Base-by-base conservation (phyloP, 1,284 basidiomycete species). In the Pseudozyma thailandica region DNA sequence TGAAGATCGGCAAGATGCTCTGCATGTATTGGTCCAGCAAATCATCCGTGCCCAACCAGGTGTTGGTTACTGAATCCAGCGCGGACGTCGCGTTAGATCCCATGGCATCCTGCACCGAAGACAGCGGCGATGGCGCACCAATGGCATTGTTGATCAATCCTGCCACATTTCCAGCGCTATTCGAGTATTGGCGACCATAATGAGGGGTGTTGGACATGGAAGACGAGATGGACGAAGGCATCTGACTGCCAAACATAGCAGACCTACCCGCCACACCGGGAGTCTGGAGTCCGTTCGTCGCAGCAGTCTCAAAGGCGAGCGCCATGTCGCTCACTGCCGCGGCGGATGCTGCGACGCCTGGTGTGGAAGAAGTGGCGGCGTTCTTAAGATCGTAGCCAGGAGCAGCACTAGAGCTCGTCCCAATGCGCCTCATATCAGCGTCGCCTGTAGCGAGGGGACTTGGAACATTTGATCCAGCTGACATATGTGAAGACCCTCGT, bases 21-120 rank as follows among this genome's bases (percentile, higher is more conserved):
- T 71, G 68, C 68, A 71, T 71, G 57, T 71, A 71, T 41, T 56
- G 53, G 18, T 71, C 68, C 42, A 71, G 35, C 38, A 71, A 46
- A 20, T 71, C 68, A 43, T 71, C 68, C 5, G 68, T 71, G 31
- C 68, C 68, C 27, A 71, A 47, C 68, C 68, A 71, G 2, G 56
- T 64, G 39, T 35, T 71, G 13, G 68, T 64, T 15, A 61, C 46
- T 23, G 68, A 46, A 20, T 71, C 61, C 21, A 61, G 16, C 2
- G 49, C 46, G 0, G 68, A 47, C 5, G 43, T 27, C 38, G 46
- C 28, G 47, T 33, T 48, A 43, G 33, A 37, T 28, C 30, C 9
- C 2, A 37, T 18, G 33, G 48, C 26, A 20, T 56, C 56, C 35
- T 66, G 58, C n/a, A 42, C 43, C 2, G 63, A 59, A 1, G 63